Base-by-base conservation (phyloP, 257 asterid species). In the Cinchona pubescens region DNA sequence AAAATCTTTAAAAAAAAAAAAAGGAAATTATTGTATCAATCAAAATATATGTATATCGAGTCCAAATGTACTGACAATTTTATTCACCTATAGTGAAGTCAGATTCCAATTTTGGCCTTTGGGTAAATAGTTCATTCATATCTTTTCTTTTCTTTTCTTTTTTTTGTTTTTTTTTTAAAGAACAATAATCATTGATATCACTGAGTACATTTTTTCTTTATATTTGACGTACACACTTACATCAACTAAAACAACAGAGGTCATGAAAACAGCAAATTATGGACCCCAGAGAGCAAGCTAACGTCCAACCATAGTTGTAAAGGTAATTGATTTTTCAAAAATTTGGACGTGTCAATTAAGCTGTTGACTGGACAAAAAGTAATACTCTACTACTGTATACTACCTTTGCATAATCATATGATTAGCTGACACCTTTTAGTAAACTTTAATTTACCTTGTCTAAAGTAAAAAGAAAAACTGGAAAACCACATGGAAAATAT, bases 301-400 rank as follows among this genome's bases (percentile, higher is more conserved):
- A 34, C 30, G 35, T 27, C 42, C 45, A 32, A 6, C 12, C 11
- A 70, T 25, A 65, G 67, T 59, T 25, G 25, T 16, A 61, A 77
- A 74, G 53, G 65, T 48, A 48, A 70, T 65, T 64, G 71, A 71
- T 30, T 23, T 75, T 40, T 13, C 27, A 35, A 72, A 72, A 43
- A 73, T 40, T 76, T 74, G 53, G 71, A 65, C 77, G 79, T 70
- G 71, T 67, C 55, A 61, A 82, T 67, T 72, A 18, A 32, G 62
- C 42, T 62, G 48, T 67, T 45, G 37, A 67, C 79, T 80, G 59
- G 60, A 53, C 10, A 21, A 63, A 42, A 60, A n/a, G n/a, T n/a
- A n/a, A n/a, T n/a, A n/a, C n/a, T n/a, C n/a, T n/a, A n/a, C n/a
- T n/a, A n/a, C n/a, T n/a, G 19, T 19, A 59, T 48, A 15, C 45